These are phyloP conservation scores for Termitomyces sp. DNA, from an alignment of 1,284 basidiomycete species.

Conservation along the genomic window DNA sequence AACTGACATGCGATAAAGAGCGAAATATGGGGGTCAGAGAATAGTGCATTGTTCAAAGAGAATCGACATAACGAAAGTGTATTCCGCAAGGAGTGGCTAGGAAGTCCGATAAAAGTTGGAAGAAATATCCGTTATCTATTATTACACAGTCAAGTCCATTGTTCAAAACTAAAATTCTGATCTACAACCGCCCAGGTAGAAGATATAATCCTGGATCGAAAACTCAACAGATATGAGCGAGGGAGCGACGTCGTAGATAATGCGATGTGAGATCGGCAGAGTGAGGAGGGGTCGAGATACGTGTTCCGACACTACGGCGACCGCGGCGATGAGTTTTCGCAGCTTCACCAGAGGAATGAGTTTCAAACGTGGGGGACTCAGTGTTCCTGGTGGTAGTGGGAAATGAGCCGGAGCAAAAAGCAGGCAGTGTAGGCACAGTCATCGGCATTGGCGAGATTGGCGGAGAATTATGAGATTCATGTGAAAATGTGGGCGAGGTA, in stretches of 20 bases:
- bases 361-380: constrained; percentile 21
- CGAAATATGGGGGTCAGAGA: not conserved
- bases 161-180: constrained; percentile 7
- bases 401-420: constrained; percentile 38
- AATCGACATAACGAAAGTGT: not conserved
- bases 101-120: not conserved
- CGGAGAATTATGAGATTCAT: constrained; percentile 34
- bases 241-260: constrained; percentile 24
- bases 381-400: constrained; percentile 35
- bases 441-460: constrained; percentile 44
- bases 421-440: constrained; percentile 52
- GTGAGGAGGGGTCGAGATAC: constrained; percentile 37
- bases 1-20: not conserved
- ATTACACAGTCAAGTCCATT: constrained; percentile 18
- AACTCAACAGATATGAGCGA: constrained; percentile 20
- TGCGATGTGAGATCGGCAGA: constrained; percentile 25
- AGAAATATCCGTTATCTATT: constrained; percentile 7
- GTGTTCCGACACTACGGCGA: constrained; percentile 34
- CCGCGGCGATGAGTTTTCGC: constrained; percentile 25
- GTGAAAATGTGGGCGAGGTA: constrained; percentile 57
- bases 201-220: constrained; percentile 8
- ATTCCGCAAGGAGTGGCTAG: constrained; percentile 1
- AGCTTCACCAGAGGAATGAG: constrained; percentile 25
- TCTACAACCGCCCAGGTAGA: constrained; percentile 19
- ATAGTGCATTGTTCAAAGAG: not conserved